These are phyloP conservation scores for Ceratocystiopsis minuta DNA, from an alignment of 2,329 filamentous ascomycete species.

Conservation along the genomic window DNA sequence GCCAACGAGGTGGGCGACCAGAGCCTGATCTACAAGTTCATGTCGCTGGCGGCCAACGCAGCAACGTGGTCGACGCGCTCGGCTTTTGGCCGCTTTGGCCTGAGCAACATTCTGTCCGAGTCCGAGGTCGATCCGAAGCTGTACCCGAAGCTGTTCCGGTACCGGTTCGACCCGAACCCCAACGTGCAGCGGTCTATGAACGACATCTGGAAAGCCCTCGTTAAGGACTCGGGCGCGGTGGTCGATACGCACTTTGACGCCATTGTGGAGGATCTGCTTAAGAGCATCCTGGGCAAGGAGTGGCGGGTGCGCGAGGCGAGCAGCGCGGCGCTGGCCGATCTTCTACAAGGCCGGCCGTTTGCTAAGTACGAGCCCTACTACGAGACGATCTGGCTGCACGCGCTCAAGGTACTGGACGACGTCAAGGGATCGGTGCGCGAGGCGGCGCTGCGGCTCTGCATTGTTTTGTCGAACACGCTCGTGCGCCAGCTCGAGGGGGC, in stretches of 20 bases:
- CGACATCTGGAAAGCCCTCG: slow-evolving; percentile 91
- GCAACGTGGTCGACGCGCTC: slow-evolving; percentile 96
- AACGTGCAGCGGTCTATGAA: slow-evolving; percentile 94
- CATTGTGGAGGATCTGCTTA: slow-evolving; percentile 75
- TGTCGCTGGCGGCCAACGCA: slow-evolving; percentile 90
- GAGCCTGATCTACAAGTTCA: slow-evolving; percentile 93
- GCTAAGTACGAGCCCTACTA: slow-evolving; percentile 70
- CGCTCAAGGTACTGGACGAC: slow-evolving; percentile 86
- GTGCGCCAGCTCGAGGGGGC: slow-evolving; percentile 73
- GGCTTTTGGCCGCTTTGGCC: slow-evolving; percentile 82
- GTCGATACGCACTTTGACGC: slow-evolving; percentile 70
- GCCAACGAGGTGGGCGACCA: slow-evolving; percentile 96
- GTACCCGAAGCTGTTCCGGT: slow-evolving; percentile 86
- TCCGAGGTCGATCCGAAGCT: slow-evolving; percentile 80
- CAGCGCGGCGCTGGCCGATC: slow-evolving; percentile 73
- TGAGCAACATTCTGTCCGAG: slow-evolving; percentile 81
- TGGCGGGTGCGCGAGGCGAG: slow-evolving; percentile 89
- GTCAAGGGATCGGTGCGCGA: slow-evolving; percentile 80
- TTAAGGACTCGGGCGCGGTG: slow-evolving; percentile 65
- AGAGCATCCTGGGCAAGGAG: slow-evolving; percentile 73
- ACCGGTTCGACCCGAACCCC: slow-evolving; percentile 84
- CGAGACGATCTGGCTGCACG: slow-evolving; percentile 64
- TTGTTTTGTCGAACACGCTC: slow-evolving; percentile 67
- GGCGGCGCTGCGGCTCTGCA: slow-evolving; percentile 66
- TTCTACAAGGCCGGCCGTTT: slow-evolving; percentile 65